A percentile compares a stretch with the other conserved stretches of the same genome.
phyloP scores from a whole-genome alignment of 495 filamentous ascomycete species.

The Trichoderma orchidacearum region DNA sequence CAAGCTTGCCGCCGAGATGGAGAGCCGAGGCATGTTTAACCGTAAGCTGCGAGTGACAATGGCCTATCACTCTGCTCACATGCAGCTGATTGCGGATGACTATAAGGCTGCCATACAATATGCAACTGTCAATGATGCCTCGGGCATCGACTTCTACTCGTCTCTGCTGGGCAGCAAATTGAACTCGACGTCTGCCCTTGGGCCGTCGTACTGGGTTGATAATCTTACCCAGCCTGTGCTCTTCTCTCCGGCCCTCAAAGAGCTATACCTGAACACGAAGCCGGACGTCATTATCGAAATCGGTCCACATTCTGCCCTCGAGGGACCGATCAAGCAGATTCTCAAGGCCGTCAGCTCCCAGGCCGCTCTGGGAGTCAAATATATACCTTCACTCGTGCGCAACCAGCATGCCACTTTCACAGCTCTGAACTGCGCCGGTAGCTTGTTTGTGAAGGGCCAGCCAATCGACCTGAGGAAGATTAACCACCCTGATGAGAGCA shows the following conservation, averaged over 20 bases:
- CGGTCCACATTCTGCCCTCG: constrained; percentile 43
- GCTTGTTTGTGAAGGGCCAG: constrained; percentile 16
- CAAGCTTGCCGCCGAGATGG: constrained; percentile 7
- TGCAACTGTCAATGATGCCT: background rate
- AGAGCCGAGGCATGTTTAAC: constrained; percentile 13
- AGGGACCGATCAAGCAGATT: constrained; percentile 34
- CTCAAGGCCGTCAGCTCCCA: constrained; percentile 10
- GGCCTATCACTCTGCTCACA: constrained; percentile 45
- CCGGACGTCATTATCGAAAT: constrained; percentile 30
- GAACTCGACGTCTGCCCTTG: background rate
- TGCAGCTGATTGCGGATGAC: constrained; percentile 18
- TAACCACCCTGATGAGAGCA: constrained; percentile 7
- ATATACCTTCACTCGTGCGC: constrained; percentile 13
- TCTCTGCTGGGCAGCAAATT: constrained; percentile 4
- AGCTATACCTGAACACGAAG: constrained; percentile 6
- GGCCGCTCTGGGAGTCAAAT: constrained; percentile 3
- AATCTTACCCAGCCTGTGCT: constrained; percentile 25
- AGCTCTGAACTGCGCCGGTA: constrained; percentile 12
- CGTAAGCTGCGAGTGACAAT: constrained; percentile 25
- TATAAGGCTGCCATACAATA: constrained; percentile 7
- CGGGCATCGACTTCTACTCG: constrained; percentile 6
- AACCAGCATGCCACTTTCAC: constrained; percentile 11
- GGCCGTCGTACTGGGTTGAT: constrained; percentile 17
- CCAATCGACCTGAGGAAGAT: constrained; percentile 27
- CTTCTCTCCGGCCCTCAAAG: constrained; percentile 20